Evolutionary conservation across 2,329 filamentous ascomycete genomes (phyloP), one percentile per base, ranked within the genome.

Genomic region (Exophiala spinifera): DNA sequence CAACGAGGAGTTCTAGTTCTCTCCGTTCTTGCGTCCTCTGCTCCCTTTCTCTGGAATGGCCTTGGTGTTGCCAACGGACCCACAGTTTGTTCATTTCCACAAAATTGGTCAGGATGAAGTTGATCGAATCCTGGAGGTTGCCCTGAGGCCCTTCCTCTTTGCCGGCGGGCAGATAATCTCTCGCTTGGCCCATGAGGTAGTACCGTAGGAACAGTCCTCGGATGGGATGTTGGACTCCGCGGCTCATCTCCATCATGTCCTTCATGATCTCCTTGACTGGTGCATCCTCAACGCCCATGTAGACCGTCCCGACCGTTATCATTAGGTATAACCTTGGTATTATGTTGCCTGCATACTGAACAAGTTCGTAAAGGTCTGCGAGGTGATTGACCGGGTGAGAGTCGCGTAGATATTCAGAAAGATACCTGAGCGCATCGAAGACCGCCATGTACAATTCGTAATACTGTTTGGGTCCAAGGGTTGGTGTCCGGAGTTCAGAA

Each of bases 231-330:
- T 99, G 94, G 19, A 99, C 91, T 53, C 94, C 94, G 60, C 94
- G 84, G 74, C 91, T 97, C 94, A 99, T 99, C 74, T 99, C 94
- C 94, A 99, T 99, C 94, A 99, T 99, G 72, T 99, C 94, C 75
- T 99, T 99, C 94, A 99, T 99, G 60, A 99, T 90, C 77, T 99
- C 94, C 76, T 99, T 99, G 64, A 99, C 94, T 0, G 94, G 94
- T 55, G 95, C 94, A 79, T 97, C 94, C 67, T 94, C 88, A 68
- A 99, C 95, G 21, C 89, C 87, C 94, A 99, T 99, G 78, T 99
- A 99, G 46, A 96, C 95, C 2, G 94, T 99, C 55, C 94, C 94
- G 36, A 99, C 95, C 0, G 95, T 99, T 67, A 99, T 94, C 95
- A 99, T 99, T 56, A 99, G 86, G 71, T 99, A 99, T 59, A 99